Evolutionary conservation across 1,139 yeast genomes (phyloP), one percentile per base, ranked within the genome.

Genomic region (Saccharomycopsis phalli): DNA sequence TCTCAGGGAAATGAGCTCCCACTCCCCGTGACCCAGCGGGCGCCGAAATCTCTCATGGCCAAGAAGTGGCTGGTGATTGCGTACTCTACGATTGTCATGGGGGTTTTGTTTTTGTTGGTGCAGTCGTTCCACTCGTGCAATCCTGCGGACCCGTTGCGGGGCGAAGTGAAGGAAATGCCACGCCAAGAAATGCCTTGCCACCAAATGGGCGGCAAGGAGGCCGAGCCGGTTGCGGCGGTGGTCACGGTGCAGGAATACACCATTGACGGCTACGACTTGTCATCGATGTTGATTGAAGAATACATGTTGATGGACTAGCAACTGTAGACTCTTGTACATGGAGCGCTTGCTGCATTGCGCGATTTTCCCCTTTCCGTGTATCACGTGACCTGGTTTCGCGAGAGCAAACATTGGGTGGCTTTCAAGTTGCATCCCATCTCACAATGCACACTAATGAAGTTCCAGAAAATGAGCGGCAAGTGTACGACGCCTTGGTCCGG

Each of bases 381-480:
- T n/a, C n/a, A n/a, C n/a, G n/a, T n/a, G n/a, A n/a, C n/a, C n/a
- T n/a, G n/a, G n/a, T n/a, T n/a, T n/a, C n/a, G n/a, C n/a, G n/a
- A n/a, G n/a, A n/a, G n/a, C n/a, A n/a, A n/a, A n/a, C n/a, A n/a
- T n/a, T n/a, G n/a, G n/a, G n/a, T 28, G 18, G 31, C n/a, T 28
- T 7, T 7, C 31, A 28, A 28, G 31, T 7, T 28, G 11, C 31
- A 28, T 6, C 31, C 6, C 18, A 13, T 7, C 13, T 4, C 34
- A 35, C 19, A 31, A 44, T 44, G 47, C 45, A 51, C 26, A 43
- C 59, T 3, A 53, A 59, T 44, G 53, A 49, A 8, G 60, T 73
- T 10, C 83, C 82, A 11, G 50, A 56, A 7, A 67, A 65, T 48
- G 91, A 81, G 55, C 66, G 67, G 49, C 59, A 58, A 5, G 61